Base-by-base conservation (phyloP, 2,329 filamentous ascomycete species). In the Microdochium paspali region DNA sequence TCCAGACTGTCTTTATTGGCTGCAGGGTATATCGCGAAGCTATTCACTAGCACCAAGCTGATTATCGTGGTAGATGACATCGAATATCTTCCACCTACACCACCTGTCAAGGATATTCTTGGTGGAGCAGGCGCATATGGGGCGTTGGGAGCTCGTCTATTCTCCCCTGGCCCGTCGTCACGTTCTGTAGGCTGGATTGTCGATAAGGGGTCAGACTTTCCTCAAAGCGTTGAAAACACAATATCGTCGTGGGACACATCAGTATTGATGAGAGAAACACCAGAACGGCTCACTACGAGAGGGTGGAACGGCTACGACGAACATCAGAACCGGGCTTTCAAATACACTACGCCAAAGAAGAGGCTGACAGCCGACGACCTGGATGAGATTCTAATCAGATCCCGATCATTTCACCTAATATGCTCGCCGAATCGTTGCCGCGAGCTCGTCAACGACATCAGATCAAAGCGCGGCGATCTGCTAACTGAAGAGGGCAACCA, bases 271-370 rank as follows among this genome's bases (percentile, higher is more conserved):
- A 79, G 90, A 46, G 68, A 79, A 44, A 82, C 86, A 47, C 70
- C 73, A 1, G 64, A 74, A 6, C 80, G 87, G 23, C 72, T 87
- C 45, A 97, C 91, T 2, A 98, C 93, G 0, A 80, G 89, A 43
- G 90, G 86, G 43, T 95, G 89, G 88, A 97, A 97, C 63, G 87
- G 87, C 45, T 97, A 97, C 61, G 80, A 84, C 31, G 76, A 79
- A 26, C 80, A 81, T 50, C 79, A 87, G 62, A 77, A 82, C 53
- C 72, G 77, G 66, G 83, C 84, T 7, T 98, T 98, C 72, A 84
- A 81, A 62, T 98, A 97, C 64, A 73, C 82, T 46, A 96, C 90
- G 0, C 84, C 88, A 1, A 97, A 96, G 67, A 73, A 87, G 53
- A 85, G 90, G 5, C 72, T 98, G 15, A 84, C 87, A 3, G 84